Percentiles rank a stretch among this genome's conserved stretches.
These are phyloP conservation scores for Yamadazyma kanchanaburiensis DNA, from an alignment of 1,139 yeast genomes.

Conservation along the genomic window DNA sequence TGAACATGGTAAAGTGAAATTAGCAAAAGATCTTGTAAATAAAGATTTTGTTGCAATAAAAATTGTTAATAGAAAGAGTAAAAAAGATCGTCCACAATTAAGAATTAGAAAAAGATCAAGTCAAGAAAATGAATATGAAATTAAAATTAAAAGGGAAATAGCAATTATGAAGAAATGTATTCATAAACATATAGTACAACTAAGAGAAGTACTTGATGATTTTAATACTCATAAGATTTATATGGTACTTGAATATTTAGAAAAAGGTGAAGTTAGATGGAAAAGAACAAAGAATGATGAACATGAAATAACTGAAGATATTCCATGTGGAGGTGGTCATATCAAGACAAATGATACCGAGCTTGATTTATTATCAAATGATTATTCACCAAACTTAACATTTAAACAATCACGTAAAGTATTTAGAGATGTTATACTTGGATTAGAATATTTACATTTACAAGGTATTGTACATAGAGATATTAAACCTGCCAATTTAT, in stretches of 20 bases:
- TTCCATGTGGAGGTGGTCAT: constrained; percentile 38
- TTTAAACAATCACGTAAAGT: constrained; percentile 65
- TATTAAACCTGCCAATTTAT: constrained; percentile 91
- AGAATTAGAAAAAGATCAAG: constrained; percentile 37
- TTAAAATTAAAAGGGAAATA: constrained; percentile 82
- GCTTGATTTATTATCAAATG: constrained; percentile 36
- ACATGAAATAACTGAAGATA: constrained; percentile 18
- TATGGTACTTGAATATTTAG: constrained; percentile 85
- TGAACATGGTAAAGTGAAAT: constrained; percentile 95
- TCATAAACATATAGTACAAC: constrained; percentile 85
- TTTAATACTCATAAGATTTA: constrained; percentile 79
- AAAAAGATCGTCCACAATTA: constrained; percentile 51
- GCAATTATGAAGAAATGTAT: constrained; percentile 94
- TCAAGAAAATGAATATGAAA: constrained; percentile 40
- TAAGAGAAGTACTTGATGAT: constrained; percentile 91
- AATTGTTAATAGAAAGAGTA: constrained; percentile 75
- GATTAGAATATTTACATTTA: constrained; percentile 86
- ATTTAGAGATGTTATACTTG: constrained; percentile 83
- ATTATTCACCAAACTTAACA: constrained; percentile 56
- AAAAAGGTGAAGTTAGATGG: constrained; percentile 93
- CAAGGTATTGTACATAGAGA: constrained; percentile 97
- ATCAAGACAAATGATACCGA: constrained; percentile 24
- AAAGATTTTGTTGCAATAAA: constrained; percentile 86
- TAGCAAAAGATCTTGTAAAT: constrained; percentile 72
- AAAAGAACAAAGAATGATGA: constrained; percentile 26